These are phyloP conservation scores for Parachaetomium inaequale DNA, from an alignment of 495 filamentous ascomycete species.

Conservation along the genomic window DNA sequence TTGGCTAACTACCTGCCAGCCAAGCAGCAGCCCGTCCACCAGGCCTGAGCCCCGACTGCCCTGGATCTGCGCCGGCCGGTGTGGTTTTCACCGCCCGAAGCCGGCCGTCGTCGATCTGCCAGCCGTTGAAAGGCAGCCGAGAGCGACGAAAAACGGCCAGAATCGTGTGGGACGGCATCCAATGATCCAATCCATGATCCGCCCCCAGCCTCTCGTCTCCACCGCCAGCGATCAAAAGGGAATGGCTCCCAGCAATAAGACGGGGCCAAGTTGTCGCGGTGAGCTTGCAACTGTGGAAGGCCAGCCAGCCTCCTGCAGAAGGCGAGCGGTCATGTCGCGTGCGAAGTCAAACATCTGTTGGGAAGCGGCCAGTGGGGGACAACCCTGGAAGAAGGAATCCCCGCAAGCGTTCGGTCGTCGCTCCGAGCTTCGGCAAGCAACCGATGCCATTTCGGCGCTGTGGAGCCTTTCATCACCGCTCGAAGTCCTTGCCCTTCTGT, in stretches of 20 bases:
- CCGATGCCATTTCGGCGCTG: neutral
- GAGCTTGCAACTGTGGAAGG: constrained; percentile 3
- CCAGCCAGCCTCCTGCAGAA: neutral
- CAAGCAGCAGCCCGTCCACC: neutral
- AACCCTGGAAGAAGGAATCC: neutral
- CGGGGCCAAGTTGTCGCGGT: constrained; percentile 11
- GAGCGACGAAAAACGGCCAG: constrained; percentile 10
- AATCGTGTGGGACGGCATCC: constrained; percentile 4
- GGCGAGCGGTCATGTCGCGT: neutral
- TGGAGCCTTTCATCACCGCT: too few species aligned
- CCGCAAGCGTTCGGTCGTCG: constrained; percentile 7
- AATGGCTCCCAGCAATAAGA: constrained; percentile 6
- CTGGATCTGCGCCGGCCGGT: neutral
- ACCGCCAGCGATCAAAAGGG: neutral
- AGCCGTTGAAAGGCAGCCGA: neutral
- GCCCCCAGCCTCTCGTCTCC: constrained; percentile 2
- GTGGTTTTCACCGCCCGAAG: constrained; percentile 9
- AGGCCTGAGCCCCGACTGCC: neutral
- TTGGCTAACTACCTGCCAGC: constrained; percentile 4
- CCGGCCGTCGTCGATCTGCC: neutral
- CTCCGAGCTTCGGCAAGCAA: constrained; percentile 9
- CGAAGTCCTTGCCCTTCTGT: too few species aligned
- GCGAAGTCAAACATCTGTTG: neutral
- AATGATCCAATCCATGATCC: too few species aligned
- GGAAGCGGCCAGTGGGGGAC: neutral